Conservation (phyloP, 1,139 yeast genomes). For the Geotrichum candidum region DNA sequence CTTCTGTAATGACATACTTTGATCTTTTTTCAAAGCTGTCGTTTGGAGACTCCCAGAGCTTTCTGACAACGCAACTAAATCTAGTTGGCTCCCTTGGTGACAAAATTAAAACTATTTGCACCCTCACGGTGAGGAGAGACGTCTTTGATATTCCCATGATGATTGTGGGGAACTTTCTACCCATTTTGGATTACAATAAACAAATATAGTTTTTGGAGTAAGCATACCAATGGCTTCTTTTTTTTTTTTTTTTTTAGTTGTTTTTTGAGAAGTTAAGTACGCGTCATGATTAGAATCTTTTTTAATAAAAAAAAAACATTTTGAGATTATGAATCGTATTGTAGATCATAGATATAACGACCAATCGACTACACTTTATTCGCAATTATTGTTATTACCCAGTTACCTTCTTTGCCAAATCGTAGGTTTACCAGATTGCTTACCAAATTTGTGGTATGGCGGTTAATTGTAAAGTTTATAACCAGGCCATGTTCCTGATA, state of each 20-base stretch:
- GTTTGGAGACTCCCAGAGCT: constrained; percentile 83
- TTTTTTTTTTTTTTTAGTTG: neutral
- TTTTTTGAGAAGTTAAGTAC: neutral
- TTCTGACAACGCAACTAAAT: constrained; percentile 77
- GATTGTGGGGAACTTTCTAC: neutral
- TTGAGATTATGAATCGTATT: neutral
- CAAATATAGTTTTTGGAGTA: neutral
- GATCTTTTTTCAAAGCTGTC: constrained; percentile 78
- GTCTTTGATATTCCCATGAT: neutral
- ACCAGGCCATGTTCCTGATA: neutral
- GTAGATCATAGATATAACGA: neutral
- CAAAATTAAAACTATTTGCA: constrained; percentile 61
- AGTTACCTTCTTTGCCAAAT: neutral
- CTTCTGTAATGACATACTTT: constrained; percentile 81
- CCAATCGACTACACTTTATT: neutral
- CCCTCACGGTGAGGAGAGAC: constrained; percentile 61
- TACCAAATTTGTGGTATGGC: neutral
- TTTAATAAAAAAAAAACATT: neutral
- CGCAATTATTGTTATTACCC: neutral
- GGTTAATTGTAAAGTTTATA: neutral
- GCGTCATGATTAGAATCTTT: neutral
- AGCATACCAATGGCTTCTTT: neutral
- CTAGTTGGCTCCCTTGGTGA: constrained; percentile 50
- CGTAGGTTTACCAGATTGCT: neutral
- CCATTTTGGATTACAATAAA: neutral